These are phyloP conservation scores for Aspergillus uvarum DNA, from an alignment of 2,329 filamentous ascomycete species.

Conservation along the genomic window DNA sequence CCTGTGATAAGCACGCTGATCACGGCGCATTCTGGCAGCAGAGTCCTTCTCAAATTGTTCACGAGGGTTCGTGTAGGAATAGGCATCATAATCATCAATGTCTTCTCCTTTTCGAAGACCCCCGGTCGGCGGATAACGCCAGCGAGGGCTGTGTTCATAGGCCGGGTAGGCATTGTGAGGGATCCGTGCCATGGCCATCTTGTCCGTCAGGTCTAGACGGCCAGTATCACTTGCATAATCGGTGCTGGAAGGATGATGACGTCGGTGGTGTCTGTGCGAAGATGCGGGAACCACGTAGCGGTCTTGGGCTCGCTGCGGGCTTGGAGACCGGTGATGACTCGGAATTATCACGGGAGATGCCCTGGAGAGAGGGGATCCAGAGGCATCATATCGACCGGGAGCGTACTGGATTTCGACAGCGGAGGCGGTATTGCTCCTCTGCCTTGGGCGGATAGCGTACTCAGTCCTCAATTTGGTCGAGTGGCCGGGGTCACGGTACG, in stretches of 20 bases:
- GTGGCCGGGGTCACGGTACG: constrained; percentile 32
- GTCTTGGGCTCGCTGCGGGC: constrained; percentile 34
- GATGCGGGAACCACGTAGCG: constrained; percentile 35
- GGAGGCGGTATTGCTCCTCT: constrained; percentile 37
- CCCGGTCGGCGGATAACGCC: constrained; percentile 31
- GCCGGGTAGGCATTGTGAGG: constrained; percentile 27
- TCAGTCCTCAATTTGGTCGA: constrained; percentile 37
- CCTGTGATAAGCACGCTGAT: constrained; percentile 23
- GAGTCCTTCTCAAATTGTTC: constrained; percentile 50
- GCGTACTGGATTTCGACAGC: constrained; percentile 28
- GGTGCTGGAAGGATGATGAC: constrained; percentile 34
- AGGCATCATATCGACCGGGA: constrained; percentile 30
- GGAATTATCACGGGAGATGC: constrained; percentile 31
- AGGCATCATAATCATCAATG: constrained; percentile 44
- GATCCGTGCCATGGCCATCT: constrained; percentile 19
- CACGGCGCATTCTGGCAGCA: constrained; percentile 36
- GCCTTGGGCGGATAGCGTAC: constrained; percentile 39
- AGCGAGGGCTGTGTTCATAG: constrained; percentile 25
- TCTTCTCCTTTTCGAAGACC: constrained; percentile 36
- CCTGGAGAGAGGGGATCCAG: constrained; percentile 22
- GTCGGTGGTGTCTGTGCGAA: constrained; percentile 28
- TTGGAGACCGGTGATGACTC: constrained; percentile 31
- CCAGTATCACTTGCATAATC: constrained; percentile 41
- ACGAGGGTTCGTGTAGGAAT: constrained; percentile 49
- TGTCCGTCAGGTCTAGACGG: constrained; percentile 25